These are phyloP conservation scores for Phascolomyces articulosus DNA, from an alignment of 371 early-diverging fungal genomes.

Conservation along the genomic window DNA sequence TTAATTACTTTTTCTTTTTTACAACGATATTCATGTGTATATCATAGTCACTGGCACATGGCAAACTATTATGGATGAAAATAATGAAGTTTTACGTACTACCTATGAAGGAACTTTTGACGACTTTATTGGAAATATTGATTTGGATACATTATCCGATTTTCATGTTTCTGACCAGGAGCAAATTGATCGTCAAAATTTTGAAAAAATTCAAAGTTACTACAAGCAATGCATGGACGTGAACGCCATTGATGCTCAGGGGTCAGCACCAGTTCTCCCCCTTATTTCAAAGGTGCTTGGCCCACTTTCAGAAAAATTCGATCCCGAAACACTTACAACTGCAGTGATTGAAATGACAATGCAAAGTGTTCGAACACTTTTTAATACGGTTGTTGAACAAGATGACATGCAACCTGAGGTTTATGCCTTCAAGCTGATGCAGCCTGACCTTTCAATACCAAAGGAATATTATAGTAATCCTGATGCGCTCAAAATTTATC, in stretches of 20 bases:
- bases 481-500: slow-evolving; percentile 26
- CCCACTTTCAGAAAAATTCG: not conserved
- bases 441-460: slow-evolving; percentile 56
- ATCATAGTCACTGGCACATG: slow-evolving; percentile 38
- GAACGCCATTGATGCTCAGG: slow-evolving; percentile 32
- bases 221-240: slow-evolving; percentile 58
- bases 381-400: slow-evolving; percentile 14
- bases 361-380: not conserved
- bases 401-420: slow-evolving; percentile 56
- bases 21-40: too few species aligned
- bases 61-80: slow-evolving; percentile 31
- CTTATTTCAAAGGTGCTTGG: slow-evolving; percentile 25
- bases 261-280: slow-evolving; percentile 51
- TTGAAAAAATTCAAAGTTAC: slow-evolving; percentile 43
- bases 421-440: slow-evolving; percentile 43
- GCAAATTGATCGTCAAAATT: slow-evolving; percentile 26
- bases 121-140: slow-evolving; percentile 2
- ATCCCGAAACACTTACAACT: not conserved
- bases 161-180: not conserved
- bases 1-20: not conserved
- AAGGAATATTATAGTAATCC: slow-evolving; percentile 59
- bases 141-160: not conserved
- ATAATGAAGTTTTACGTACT: slow-evolving; percentile 26
- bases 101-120: slow-evolving; percentile 30
- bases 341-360: not conserved